A percentile compares a stretch with the other conserved stretches of the same genome.
phyloP scores from a whole-genome alignment of 805 yeast species.

The Starmerella etchellsii region DNA sequence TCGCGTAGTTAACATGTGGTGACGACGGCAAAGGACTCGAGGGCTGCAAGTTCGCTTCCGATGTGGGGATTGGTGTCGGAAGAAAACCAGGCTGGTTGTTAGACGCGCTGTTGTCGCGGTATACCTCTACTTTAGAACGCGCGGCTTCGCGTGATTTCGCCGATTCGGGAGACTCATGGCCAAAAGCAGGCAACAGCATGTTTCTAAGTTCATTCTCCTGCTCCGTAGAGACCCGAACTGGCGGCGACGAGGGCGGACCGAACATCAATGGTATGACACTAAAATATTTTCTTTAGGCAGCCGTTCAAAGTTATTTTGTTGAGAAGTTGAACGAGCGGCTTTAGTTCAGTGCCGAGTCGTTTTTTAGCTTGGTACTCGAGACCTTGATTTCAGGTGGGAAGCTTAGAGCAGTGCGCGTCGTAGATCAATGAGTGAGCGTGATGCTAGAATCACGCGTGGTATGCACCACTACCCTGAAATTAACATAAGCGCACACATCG shows the following conservation, averaged over 20 bases:
- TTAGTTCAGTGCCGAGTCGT: too few relatives aligned
- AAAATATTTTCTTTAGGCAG: too few relatives aligned
- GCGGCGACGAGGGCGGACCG: conserved; percentile 21
- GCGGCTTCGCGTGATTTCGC: conserved; percentile 2
- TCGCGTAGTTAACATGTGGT: conserved; percentile 1
- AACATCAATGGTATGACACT: too few relatives aligned
- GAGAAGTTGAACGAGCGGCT: too few relatives aligned
- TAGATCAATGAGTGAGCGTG: not conserved
- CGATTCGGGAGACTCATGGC: conserved; percentile 9
- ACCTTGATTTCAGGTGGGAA: too few relatives aligned
- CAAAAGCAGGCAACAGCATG: conserved; percentile 16
- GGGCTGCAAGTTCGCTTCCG: conserved; percentile 13
- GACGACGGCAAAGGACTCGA: conserved; percentile 15
- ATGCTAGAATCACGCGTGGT: not conserved
- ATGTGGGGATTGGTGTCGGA: conserved; percentile 20
- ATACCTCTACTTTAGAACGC: conserved; percentile 9
- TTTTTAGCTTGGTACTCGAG: too few relatives aligned
- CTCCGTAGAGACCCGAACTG: conserved; percentile 1
- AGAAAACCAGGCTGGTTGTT: conserved; percentile 2
- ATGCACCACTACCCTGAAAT: not conserved
- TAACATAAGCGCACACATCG: not conserved
- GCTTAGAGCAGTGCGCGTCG: too few relatives aligned
- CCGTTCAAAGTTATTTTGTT: too few relatives aligned
- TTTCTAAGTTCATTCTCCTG: not conserved
- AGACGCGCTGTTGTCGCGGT: conserved; percentile 8